Base-by-base conservation (phyloP, 495 filamentous ascomycete species). In the Penicillium crystallinum region DNA sequence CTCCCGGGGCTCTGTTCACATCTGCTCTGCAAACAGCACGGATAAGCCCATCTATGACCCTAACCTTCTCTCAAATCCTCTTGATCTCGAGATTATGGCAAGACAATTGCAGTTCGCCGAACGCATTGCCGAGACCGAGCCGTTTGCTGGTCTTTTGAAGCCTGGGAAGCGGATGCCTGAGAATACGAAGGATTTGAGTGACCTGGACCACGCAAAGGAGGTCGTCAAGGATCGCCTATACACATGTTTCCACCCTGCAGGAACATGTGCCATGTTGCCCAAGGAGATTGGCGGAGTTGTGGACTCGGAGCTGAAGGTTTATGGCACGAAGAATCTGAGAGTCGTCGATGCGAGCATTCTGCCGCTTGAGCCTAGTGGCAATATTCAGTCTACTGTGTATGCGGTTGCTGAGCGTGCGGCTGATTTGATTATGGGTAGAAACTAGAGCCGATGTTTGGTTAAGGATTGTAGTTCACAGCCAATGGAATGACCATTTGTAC, bases 341-440 rank as follows among this genome's bases (percentile, higher is more conserved):
- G 69, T 82, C 2, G 75, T 77, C 0, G 81, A 84, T 58, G 78
- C 80, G 2, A 80, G 77, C 56, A 59, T 81, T 15, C 72, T 84
- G 39, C 78, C 80, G 0, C 38, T 81, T 17, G 63, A 74, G 46
- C 64, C 74, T 7, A 51, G 55, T 8, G 78, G 70, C 0, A 78
- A 81, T 61, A 74, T 81, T 22, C 68, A 74, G 61, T 68, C 71
- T 4, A 64, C 65, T 2, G 77, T 81, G 9, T 82, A 81, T 65
- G 77, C 76, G 0, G 67, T 81, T 18, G 81, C 77, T 0, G 81
- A 84, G 64, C 61, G 65, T 49, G 79, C 78, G 15, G 77, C 77
- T 11, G 79, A 80, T 63, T 44, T 81, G 22, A 78, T 82, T 58
- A 77, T 25, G 35, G 38, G 38, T 46, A 21, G 12, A 14, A 43